phyloP scores from a whole-genome alignment of 139 green algal species.

The Picochlorum costavermella region DNA sequence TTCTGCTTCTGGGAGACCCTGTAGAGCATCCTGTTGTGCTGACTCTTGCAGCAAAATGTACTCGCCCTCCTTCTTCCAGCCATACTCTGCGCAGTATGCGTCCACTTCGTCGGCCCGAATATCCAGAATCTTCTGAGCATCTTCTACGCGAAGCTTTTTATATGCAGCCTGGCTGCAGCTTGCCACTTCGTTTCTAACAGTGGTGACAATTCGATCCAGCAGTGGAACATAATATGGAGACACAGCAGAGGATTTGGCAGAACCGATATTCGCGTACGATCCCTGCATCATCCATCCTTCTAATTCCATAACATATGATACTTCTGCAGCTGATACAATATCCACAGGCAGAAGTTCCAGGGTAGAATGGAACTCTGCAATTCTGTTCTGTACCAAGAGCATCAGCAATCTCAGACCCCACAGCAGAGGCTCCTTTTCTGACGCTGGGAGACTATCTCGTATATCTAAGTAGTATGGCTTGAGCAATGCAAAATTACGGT shows the following conservation, averaged over 20 bases:
- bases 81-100: constrained; percentile 40
- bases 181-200: constrained; percentile 83
- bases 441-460: constrained; percentile 40
- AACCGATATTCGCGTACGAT: constrained; percentile 82
- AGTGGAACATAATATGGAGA: constrained; percentile 8
- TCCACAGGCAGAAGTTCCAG: constrained; percentile 76
- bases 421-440: constrained; percentile 54
- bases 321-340: constrained; percentile 20
- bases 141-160: constrained; percentile 61
- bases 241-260: neutral
- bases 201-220: neutral
- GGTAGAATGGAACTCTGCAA: constrained; percentile 96
- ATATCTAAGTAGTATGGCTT: constrained; percentile 79
- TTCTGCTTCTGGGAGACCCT: neutral
- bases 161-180: constrained; percentile 86
- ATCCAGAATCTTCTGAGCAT: constrained; percentile 70
- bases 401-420: constrained; percentile 82
- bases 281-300: constrained; percentile 96
- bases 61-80: neutral
- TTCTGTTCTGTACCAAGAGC: constrained; percentile 90
- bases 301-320: constrained; percentile 60
- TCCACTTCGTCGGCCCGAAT: constrained; percentile 40
- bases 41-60: neutral
- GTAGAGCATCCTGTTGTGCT: neutral
- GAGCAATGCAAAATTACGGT: constrained; percentile 84